Conservation (phyloP, 2,329 filamentous ascomycete species). For the Penicillium sumatraense region DNA sequence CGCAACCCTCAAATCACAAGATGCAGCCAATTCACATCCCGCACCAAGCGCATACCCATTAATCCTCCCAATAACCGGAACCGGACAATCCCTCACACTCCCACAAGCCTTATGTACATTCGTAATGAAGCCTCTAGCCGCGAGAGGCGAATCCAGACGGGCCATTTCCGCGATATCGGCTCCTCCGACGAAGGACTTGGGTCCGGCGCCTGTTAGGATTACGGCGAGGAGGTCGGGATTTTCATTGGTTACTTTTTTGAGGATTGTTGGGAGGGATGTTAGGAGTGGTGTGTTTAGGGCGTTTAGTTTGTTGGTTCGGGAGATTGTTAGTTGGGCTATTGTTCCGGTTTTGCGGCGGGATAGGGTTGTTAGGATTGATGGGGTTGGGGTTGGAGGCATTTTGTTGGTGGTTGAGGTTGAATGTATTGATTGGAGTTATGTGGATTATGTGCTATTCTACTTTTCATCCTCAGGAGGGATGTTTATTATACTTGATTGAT, state of each 20-base stretch:
- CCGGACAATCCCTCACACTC: constrained; percentile 40
- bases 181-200: constrained; percentile 86
- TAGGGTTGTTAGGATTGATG: constrained; percentile 21
- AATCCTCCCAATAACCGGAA: constrained; percentile 45
- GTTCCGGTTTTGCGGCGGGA: constrained; percentile 16
- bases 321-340: constrained; percentile 32
- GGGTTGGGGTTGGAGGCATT: background rate
- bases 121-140: constrained; percentile 43
- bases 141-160: constrained; percentile 21
- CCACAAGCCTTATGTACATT: constrained; percentile 37
- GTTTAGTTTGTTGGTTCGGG: constrained; percentile 32
- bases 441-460: background rate
- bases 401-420: background rate
- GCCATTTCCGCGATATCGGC: constrained; percentile 78
- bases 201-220: constrained; percentile 69
- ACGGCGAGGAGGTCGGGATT: constrained; percentile 24
- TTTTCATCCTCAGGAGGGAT: background rate
- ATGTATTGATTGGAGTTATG: background rate
- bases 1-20: constrained; percentile 44
- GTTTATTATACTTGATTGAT: background rate
- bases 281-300: constrained; percentile 30
- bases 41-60: constrained; percentile 45
- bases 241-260: constrained; percentile 15
- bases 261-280: constrained; percentile 15
- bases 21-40: constrained; percentile 40